phyloP scores from a whole-genome alignment of 305 asterid genomes.

The Coffea humblotiana region DNA sequence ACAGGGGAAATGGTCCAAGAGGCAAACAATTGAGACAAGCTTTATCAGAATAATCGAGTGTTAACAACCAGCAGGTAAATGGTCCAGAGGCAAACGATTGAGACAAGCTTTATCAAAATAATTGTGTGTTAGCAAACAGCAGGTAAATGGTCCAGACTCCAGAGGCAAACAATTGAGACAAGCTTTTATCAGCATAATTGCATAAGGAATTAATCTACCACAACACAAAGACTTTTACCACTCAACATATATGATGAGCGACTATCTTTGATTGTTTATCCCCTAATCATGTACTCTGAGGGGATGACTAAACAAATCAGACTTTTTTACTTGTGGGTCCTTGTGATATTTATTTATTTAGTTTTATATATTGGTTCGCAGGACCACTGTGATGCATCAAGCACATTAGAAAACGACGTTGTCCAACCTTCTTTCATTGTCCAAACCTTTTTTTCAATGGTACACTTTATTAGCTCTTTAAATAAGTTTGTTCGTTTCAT shows the following conservation, averaged over 20 bases:
- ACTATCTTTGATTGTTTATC: slow-evolving; percentile 2
- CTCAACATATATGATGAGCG: not conserved
- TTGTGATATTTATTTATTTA: not conserved
- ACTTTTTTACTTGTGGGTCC: not conserved
- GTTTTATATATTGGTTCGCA: not conserved
- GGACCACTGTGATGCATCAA: not conserved
- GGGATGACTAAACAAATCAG: not conserved
- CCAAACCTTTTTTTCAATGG: not conserved
- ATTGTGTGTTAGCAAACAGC: not conserved
- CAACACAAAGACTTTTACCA: not conserved
- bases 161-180: not conserved
- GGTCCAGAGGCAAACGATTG: not conserved
- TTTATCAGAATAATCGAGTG: no score
- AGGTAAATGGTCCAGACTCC: not conserved
- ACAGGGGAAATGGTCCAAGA: no score
- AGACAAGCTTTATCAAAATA: not conserved
- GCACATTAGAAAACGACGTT: not conserved
- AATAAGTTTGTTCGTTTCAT: not conserved
- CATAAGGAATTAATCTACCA: not conserved
- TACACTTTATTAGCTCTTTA: not conserved
- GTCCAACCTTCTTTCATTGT: not conserved
- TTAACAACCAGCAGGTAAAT: not conserved
- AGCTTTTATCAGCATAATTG: not conserved
- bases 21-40: no score
- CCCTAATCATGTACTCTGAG: not conserved